Percentiles rank a stretch among this genome's conserved stretches.
These are phyloP conservation scores for Gryganskiella cystojenkinii DNA, from an alignment of 192 early-diverging fungal genomes.

Conservation along the genomic window DNA sequence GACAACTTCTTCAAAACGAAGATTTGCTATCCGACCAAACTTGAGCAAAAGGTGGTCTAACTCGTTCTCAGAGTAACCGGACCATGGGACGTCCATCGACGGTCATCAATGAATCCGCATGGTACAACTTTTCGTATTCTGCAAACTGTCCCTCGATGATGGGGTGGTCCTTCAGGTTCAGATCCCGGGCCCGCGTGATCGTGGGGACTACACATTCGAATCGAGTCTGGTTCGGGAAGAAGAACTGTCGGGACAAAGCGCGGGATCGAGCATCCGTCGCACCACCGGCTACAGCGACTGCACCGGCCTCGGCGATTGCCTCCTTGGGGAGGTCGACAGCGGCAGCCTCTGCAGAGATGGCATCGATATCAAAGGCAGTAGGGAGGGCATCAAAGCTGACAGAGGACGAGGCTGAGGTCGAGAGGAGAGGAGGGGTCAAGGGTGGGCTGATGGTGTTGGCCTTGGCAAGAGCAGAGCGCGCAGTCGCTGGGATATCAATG, in stretches of 20 bases:
- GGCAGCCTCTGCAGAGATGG: neutral
- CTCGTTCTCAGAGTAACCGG: constrained; percentile 33
- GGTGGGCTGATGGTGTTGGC: constrained; percentile 13
- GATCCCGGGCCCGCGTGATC: constrained; percentile 15
- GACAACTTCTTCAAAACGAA: neutral
- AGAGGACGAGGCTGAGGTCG: constrained; percentile 27
- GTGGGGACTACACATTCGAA: constrained; percentile 29
- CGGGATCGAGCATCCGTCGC: neutral
- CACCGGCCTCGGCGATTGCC: neutral
- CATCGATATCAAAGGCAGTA: neutral
- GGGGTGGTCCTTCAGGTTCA: constrained; percentile 39
- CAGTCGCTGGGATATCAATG: constrained; percentile 28
- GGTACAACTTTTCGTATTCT: constrained; percentile 32
- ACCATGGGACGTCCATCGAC: constrained; percentile 37
- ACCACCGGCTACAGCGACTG: neutral
- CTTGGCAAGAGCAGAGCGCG: neutral
- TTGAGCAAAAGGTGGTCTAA: neutral
- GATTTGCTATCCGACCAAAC: neutral
- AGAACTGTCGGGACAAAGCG: constrained; percentile 38
- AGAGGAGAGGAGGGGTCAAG: constrained; percentile 28
- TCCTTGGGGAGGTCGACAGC: neutral
- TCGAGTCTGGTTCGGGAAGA: constrained; percentile 33
- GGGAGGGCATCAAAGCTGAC: constrained; percentile 18
- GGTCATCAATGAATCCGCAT: constrained; percentile 36
- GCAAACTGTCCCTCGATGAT: constrained; percentile 21